Evolutionary conservation across 768 basidiomycete species (phyloP), one percentile per base, ranked within the genome.

Genomic region (Tulasnella sp.): DNA sequence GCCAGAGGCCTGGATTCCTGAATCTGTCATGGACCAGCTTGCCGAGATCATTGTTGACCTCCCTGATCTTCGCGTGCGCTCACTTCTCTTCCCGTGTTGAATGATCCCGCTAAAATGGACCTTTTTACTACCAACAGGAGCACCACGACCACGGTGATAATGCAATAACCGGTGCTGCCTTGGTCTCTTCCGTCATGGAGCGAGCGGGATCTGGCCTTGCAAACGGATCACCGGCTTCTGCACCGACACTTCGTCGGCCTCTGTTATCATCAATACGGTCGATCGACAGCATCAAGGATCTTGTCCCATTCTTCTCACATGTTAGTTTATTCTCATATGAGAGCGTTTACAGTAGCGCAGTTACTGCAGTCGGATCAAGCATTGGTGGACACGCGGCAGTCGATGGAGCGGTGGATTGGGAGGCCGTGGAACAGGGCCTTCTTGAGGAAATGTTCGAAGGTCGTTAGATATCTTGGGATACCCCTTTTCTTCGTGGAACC

Each of bases 241-340:
- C 58, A 87, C 87, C 34, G 83, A 87, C 40, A 68, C 88, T 92
- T 85, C 92, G 96, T 10, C 89, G 91, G 74, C 96, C 97, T 2
- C 87, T 96, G 80, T 86, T 99, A 77, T 88, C 88, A 40, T 84
- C 87, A 3, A 75, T 95, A 34, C 91, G 90, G 74, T 91, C 93
- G 81, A 92, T 98, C 79, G 91, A 92, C 80, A 95, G 94, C 76
- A 90, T 98, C 58, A 89, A 91, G 48, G 94, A 98, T 83, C 87
- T 99, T 36, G 89, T 92, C n/a, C 90, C 92, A 0, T 99, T 99
- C 87, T 96, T 99, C 85, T 92, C 95, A 0, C 89, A 92, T 79
- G 92, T 96, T 74, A 97, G 96, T 85, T 91, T 97, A 75, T 88
- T 92, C 6, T 92, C 93, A 14, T 99, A 96, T 84, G 96, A 99